Conservation (phyloP, 768 basidiomycete species). For the Stropharia rugosoannulata region DNA sequence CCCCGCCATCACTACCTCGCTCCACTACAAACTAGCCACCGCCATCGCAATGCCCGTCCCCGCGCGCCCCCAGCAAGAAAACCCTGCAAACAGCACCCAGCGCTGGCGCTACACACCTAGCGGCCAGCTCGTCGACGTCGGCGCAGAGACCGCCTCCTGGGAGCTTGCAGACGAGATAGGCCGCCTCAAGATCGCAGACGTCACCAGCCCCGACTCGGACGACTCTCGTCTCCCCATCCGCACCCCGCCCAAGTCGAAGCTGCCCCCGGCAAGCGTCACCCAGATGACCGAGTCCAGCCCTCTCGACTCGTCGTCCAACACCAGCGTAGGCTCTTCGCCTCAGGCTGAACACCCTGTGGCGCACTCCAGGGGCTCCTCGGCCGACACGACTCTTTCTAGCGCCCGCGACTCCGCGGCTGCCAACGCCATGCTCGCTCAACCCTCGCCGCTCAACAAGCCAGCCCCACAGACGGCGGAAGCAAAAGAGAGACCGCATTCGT, state of each 20-base stretch:
- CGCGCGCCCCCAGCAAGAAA: conserved; percentile 35
- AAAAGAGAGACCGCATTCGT: conserved; percentile 80
- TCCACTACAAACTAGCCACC: conserved; percentile 37
- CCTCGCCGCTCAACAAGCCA: conserved; percentile 49
- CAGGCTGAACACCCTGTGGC: conserved; percentile 69
- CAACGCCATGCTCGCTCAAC: conserved; percentile 56
- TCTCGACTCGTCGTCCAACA: conserved; percentile 68
- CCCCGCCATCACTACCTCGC: conserved; percentile 27
- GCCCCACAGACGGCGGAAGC: conserved; percentile 44
- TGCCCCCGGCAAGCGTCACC: conserved; percentile 46
- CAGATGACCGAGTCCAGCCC: conserved; percentile 69
- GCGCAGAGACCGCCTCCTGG: conserved; percentile 56
- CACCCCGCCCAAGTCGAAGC: conserved; percentile 69
- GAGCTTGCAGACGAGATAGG: conserved; percentile 73
- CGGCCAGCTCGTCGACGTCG: conserved; percentile 63
- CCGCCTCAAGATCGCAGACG: conserved; percentile 65
- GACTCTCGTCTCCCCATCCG: conserved; percentile 54
- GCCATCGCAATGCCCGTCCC: conserved; percentile 41
- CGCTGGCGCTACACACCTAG: conserved; percentile 67
- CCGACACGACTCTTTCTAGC: conserved; percentile 65
- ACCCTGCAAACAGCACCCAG: conserved; percentile 33
- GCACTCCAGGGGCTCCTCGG: conserved; percentile 83
- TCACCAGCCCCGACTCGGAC: conserved; percentile 45
- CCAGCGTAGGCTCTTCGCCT: conserved; percentile 74
- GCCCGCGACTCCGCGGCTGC: conserved; percentile 58